Percentiles rank a stretch among this genome's conserved stretches.
phyloP scores from a whole-genome alignment of 257 asterid genomes.

The Solanum clarkiae region DNA sequence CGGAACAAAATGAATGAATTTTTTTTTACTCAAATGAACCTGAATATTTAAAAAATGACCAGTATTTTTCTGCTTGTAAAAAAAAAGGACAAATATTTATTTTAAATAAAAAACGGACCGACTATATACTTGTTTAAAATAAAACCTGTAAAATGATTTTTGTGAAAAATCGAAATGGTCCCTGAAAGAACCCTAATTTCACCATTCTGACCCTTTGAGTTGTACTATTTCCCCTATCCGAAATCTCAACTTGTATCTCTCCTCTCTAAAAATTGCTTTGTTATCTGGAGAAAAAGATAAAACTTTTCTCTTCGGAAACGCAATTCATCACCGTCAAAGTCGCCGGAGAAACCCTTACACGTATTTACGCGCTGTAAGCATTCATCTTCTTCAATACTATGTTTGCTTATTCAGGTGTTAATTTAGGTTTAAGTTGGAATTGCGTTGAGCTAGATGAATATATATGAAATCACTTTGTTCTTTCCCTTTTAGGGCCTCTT shows the following conservation, averaged over 20 bases:
- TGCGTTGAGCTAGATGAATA: neutral
- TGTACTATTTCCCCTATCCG: constrained; percentile 8
- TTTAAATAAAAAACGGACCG: neutral
- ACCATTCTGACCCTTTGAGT: constrained; percentile 13
- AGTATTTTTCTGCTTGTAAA: too few species aligned
- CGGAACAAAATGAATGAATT: too few species aligned
- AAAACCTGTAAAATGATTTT: neutral
- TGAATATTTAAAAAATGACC: too few species aligned
- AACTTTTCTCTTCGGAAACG: neutral
- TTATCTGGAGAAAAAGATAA: constrained; percentile 7
- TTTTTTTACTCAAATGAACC: too few species aligned
- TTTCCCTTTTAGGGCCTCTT: neutral
- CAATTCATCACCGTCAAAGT: neutral
- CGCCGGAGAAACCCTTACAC: neutral
- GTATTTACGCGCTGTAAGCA: neutral
- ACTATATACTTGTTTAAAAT: neutral
- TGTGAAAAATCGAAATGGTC: neutral
- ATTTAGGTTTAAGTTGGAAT: neutral
- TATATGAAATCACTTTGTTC: too few species aligned
- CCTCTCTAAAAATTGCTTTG: constrained; percentile 10
- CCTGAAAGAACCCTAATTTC: constrained; percentile 21
- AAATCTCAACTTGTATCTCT: constrained; percentile 11
- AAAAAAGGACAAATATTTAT: neutral
- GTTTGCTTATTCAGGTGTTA: neutral
- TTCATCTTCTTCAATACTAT: neutral